phyloP scores from a whole-genome alignment of 371 early-diverging fungal genomes.

The Umbelopsis sp. region DNA sequence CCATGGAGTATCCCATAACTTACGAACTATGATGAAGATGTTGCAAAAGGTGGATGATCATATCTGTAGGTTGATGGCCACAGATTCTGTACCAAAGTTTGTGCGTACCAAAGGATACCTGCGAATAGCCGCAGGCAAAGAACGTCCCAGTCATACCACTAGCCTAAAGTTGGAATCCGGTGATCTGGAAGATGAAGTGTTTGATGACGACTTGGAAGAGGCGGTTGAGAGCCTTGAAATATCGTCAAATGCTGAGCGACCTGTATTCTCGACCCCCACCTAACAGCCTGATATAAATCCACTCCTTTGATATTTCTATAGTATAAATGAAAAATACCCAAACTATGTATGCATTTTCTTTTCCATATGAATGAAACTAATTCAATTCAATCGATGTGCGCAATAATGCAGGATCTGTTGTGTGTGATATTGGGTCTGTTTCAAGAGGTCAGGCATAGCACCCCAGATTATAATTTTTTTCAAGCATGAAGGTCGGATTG shows the following conservation, averaged over 20 bases:
- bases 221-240: background rate
- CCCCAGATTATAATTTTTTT: too few relatives aligned
- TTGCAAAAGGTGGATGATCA: conserved; percentile 71
- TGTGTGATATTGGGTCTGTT: too few relatives aligned
- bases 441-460: too few relatives aligned
- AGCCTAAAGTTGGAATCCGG: background rate
- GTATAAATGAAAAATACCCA: too few relatives aligned
- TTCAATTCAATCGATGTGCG: too few relatives aligned
- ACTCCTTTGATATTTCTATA: too few relatives aligned
- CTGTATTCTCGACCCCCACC: background rate
- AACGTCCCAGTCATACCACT: background rate
- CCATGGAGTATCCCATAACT: conserved; percentile 39
- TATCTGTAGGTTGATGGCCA: conserved; percentile 76
- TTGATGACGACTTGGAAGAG: background rate
- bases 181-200: background rate
- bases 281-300: background rate
- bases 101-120: conserved; percentile 68
- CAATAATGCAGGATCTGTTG: too few relatives aligned
- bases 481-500: too few relatives aligned
- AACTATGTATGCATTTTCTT: too few relatives aligned
- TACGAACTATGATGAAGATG: conserved; percentile 55
- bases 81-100: conserved; percentile 83
- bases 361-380: too few relatives aligned
- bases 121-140: background rate
- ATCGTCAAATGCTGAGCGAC: background rate